phyloP scores from a whole-genome alignment of 495 filamentous ascomycete genomes.

The Cercophora scortea region DNA sequence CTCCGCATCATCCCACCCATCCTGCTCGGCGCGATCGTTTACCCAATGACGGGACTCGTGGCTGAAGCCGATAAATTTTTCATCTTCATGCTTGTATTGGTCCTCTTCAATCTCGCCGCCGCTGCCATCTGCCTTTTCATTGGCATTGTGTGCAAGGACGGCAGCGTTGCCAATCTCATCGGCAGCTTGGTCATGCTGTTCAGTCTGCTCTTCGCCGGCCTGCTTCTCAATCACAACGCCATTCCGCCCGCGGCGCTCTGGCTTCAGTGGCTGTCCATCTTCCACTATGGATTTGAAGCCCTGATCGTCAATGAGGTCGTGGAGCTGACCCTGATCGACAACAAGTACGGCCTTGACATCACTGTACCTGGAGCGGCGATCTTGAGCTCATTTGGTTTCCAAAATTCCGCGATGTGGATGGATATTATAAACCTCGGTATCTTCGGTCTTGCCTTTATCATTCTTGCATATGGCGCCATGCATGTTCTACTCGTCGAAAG shows the following conservation, averaged over 20 bases:
- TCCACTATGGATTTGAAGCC: conserved; percentile 96
- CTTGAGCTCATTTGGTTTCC: conserved; percentile 86
- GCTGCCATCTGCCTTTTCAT: conserved; percentile 92
- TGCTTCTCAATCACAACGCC: conserved; percentile 87
- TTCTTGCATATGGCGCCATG: conserved; percentile 88
- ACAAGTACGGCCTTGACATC: conserved; percentile 92
- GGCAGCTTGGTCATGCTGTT: conserved; percentile 98
- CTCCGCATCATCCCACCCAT: conserved; percentile 90
- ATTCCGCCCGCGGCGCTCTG: conserved; percentile 78
- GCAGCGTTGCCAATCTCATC: conserved; percentile 88
- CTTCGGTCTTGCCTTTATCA: conserved; percentile 74
- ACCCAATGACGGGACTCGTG: conserved; percentile 94
- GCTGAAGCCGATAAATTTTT: conserved; percentile 78
- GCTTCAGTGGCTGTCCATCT: conserved; percentile 95
- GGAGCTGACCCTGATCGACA: conserved; percentile 81
- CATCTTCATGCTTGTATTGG: conserved; percentile 82
- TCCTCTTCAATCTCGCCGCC: conserved; percentile 93
- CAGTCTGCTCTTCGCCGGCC: conserved; percentile 85
- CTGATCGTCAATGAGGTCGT: conserved; percentile 96
- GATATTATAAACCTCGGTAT: conserved; percentile 77
- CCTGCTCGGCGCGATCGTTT: conserved; percentile 93
- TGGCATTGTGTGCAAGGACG: conserved; percentile 87
- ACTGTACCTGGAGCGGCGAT: conserved; percentile 94
- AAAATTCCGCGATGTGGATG: conserved; percentile 72
- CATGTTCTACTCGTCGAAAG: conserved; percentile 90